phyloP scores from a whole-genome alignment of 108 stramenopile genomes.

The Cylindrotheca fusiformis region DNA sequence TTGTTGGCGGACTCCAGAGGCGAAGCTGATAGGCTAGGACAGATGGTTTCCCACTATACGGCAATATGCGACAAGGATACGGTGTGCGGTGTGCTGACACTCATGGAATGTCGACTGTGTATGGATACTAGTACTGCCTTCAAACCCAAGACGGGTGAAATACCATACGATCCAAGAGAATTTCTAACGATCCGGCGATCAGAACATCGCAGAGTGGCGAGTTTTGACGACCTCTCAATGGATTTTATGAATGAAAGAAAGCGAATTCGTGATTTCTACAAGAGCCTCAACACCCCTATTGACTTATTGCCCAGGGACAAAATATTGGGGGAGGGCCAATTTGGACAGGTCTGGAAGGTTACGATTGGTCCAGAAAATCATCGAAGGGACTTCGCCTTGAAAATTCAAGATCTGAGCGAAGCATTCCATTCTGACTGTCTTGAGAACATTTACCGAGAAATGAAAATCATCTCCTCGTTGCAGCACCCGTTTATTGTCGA shows the following conservation, averaged over 20 bases:
- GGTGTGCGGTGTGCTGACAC: constrained; percentile 60
- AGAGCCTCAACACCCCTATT: constrained; percentile 23
- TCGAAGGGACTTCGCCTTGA: constrained; percentile 82
- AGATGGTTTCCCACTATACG: constrained; percentile 3
- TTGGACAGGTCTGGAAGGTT: constrained; percentile 90
- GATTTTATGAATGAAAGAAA: not conserved
- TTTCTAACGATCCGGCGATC: not conserved
- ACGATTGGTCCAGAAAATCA: constrained; percentile 39
- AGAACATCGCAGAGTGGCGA: not conserved
- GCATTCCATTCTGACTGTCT: constrained; percentile 17
- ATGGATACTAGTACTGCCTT: constrained; percentile 26
- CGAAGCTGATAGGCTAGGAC: too few species aligned
- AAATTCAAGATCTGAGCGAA: constrained; percentile 29
- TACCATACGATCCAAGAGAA: not conserved
- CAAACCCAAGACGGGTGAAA: constrained; percentile 16
- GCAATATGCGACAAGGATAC: constrained; percentile 7
- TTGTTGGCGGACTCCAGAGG: not conserved
- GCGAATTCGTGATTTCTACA: not conserved
- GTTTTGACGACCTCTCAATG: not conserved
- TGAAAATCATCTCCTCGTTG: constrained; percentile 77
- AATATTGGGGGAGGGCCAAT: constrained; percentile 44
- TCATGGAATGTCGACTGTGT: constrained; percentile 60
- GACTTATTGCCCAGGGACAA: constrained; percentile 9
- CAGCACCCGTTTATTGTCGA: constrained; percentile 93
- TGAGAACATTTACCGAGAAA: constrained; percentile 81